phyloP scores from a whole-genome alignment of 352 stramenopile genomes.

The Blastocystis sp. region DNA sequence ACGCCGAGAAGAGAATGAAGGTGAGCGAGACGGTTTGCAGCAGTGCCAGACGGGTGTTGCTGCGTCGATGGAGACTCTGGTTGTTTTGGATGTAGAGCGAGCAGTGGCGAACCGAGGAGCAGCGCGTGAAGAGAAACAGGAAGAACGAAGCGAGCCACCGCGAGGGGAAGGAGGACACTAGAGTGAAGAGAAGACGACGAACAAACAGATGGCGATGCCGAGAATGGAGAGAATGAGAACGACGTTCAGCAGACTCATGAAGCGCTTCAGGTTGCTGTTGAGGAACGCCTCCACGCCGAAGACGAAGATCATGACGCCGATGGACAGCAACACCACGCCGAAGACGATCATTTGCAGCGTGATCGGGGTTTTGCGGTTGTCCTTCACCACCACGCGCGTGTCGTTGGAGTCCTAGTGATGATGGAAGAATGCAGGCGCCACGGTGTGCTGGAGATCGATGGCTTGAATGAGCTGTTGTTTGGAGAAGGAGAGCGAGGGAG shows the following conservation, averaged over 20 bases:
- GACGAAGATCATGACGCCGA: conserved; percentile 43
- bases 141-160: background rate
- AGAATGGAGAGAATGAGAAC: conserved; percentile 54
- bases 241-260: conserved; percentile 46
- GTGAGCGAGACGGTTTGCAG: conserved; percentile 46
- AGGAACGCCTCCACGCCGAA: conserved; percentile 61
- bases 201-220: conserved; percentile 34
- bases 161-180: conserved; percentile 60
- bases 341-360: conserved; percentile 66
- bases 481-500: background rate
- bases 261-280: conserved; percentile 26
- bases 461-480: conserved; percentile 28
- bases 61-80: conserved; percentile 5
- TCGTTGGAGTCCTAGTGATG: conserved; percentile 24
- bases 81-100: conserved; percentile 49
- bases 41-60: conserved; percentile 15
- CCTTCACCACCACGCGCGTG: conserved; percentile 32
- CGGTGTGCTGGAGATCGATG: conserved; percentile 48
- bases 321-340: conserved; percentile 14
- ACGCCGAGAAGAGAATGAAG: conserved; percentile 65
- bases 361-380: conserved; percentile 69
- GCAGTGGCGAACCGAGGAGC: background rate
- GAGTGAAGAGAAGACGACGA: background rate
- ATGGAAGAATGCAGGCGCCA: background rate
- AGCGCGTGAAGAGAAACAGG: background rate